Evolutionary conservation across 2,329 filamentous ascomycete species (phyloP).

Genomic region (Colletotrichum coccodes): DNA sequence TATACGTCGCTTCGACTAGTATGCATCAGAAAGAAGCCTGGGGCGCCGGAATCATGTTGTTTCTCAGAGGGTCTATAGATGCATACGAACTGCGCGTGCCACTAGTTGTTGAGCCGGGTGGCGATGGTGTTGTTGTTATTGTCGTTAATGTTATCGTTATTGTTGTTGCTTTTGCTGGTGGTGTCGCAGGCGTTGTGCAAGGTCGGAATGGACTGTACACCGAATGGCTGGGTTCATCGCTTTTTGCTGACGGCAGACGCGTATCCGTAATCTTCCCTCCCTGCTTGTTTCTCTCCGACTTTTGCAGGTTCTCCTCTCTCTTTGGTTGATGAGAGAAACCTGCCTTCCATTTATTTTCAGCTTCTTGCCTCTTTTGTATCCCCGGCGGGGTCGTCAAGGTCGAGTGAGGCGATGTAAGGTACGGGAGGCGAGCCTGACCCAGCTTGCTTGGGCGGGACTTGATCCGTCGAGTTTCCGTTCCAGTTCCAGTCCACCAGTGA

Average conservation of each 20-base stretch:
- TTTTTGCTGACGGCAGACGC: conserved; percentile 7
- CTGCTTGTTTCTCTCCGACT: conserved; percentile 1
- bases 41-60: conserved; percentile 10
- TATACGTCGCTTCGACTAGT: conserved; percentile 1
- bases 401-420: conserved; percentile 3
- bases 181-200: conserved; percentile 9
- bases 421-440: background rate
- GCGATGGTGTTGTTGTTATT: background rate
- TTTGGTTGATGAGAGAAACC: conserved; percentile 1
- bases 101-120: background rate
- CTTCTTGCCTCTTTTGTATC: conserved; percentile 16
- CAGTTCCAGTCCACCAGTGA: background rate
- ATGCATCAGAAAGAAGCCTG: conserved; percentile 21
- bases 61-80: background rate
- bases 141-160: background rate
- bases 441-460: background rate
- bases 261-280: background rate
- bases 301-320: conserved; percentile 10
- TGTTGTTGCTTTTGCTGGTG: conserved; percentile 25
- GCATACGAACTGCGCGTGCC: background rate
- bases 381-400: conserved; percentile 13
- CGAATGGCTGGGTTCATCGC: conserved; percentile 22
- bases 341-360: conserved; percentile 3
- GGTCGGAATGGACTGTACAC: conserved; percentile 39
- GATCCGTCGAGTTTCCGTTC: background rate